Evolutionary conservation across 2,329 filamentous ascomycete genomes (phyloP).

Genomic region (Tolypocladium nubicola): DNA sequence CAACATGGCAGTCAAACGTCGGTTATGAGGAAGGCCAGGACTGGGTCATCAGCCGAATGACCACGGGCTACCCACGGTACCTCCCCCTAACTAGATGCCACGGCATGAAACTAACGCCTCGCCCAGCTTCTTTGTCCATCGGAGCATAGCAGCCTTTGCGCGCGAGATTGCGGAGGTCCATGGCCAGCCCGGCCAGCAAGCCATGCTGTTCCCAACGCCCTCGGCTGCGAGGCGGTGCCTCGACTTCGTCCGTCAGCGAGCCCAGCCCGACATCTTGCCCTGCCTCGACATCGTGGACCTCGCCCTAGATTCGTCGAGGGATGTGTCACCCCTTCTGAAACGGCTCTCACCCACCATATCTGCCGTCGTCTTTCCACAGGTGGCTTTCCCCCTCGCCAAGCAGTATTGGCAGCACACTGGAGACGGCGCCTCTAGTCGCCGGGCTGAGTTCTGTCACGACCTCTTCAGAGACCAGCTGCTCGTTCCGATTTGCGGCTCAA

Average conservation of each 20-base stretch:
- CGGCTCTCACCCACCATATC: slow-evolving; percentile 51
- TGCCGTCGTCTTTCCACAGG: slow-evolving; percentile 60
- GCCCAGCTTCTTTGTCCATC: slow-evolving; percentile 83
- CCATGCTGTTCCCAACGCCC: slow-evolving; percentile 74
- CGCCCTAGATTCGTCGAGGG: slow-evolving; percentile 45
- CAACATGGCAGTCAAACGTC: slow-evolving; percentile 84
- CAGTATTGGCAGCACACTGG: slow-evolving; percentile 96
- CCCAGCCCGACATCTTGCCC: slow-evolving; percentile 36
- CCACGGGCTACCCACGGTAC: slow-evolving; percentile 84
- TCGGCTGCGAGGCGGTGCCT: slow-evolving; percentile 61
- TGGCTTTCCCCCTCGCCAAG: slow-evolving; percentile 66
- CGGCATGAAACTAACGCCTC: not conserved
- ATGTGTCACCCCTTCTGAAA: slow-evolving; percentile 38
- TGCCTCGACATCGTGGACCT: slow-evolving; percentile 51
- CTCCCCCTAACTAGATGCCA: not conserved
- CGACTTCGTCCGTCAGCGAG: slow-evolving; percentile 57
- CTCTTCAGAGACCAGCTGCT: slow-evolving; percentile 61
- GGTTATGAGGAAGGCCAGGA: slow-evolving; percentile 88
- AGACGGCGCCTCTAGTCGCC: slow-evolving; percentile 81
- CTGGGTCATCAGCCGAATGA: slow-evolving; percentile 79
- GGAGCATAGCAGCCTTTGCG: slow-evolving; percentile 65
- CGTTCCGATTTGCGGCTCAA: slow-evolving; percentile 16
- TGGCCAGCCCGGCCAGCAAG: slow-evolving; percentile 51
- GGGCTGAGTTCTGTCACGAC: slow-evolving; percentile 78
- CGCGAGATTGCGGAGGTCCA: slow-evolving; percentile 54